Conservation (phyloP, 495 filamentous ascomycete genomes). For the Neurospora sublineolata region DNA sequence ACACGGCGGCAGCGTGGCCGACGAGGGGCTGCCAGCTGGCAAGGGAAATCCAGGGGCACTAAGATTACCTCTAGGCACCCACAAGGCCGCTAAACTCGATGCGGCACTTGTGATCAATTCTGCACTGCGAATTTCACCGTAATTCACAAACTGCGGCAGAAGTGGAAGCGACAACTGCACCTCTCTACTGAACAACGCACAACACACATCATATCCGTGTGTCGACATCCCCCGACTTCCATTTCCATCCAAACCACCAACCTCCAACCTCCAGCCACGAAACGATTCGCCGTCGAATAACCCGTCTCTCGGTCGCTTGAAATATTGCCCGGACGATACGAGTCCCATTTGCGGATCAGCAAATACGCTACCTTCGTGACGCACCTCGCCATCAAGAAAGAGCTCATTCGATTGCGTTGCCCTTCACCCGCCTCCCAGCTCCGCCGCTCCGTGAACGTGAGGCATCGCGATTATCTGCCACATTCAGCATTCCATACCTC, state of each 20-base stretch:
- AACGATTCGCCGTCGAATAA: not conserved
- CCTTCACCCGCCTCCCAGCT: not conserved
- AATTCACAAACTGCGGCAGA: not conserved
- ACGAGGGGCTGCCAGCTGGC: slow-evolving; percentile 21
- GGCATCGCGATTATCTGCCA: not conserved
- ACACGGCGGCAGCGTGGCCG: not conserved
- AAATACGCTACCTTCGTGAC: not conserved
- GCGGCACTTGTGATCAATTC: not conserved
- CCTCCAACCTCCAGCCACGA: not conserved
- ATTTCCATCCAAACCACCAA: not conserved
- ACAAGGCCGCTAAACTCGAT: not conserved
- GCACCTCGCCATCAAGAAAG: not conserved
- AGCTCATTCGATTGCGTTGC: not conserved
- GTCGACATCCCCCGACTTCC: not conserved
- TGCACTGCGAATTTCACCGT: not conserved
- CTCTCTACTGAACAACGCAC: not conserved
- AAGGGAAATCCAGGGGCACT: not conserved
- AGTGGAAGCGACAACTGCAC: not conserved
- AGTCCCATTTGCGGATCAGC: not conserved
- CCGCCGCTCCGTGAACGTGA: not conserved
- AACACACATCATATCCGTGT: too few relatives aligned
- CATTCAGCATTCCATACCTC: not conserved
- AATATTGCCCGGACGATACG: not conserved
- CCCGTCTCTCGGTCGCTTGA: not conserved
- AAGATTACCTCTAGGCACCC: not conserved